These are phyloP conservation scores for Rhynchosporium secalis DNA, from an alignment of 2,329 filamentous ascomycete genomes.

Conservation along the genomic window DNA sequence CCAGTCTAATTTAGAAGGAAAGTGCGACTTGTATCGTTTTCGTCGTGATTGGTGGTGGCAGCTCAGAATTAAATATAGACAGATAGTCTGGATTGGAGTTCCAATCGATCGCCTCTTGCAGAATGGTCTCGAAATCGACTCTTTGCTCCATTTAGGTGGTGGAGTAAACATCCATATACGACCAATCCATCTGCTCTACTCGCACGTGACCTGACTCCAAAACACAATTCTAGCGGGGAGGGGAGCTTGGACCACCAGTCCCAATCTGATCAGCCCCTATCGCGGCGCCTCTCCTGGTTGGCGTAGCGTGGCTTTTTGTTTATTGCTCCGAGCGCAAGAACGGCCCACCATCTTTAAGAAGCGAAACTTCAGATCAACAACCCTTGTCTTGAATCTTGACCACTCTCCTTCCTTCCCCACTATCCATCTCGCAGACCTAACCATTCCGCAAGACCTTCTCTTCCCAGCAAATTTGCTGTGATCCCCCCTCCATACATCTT, in stretches of 20 bases:
- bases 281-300: slow-evolving; percentile 17
- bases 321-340: slow-evolving; percentile 25
- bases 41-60: background rate
- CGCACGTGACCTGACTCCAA: background rate
- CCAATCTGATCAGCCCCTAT: slow-evolving; percentile 12
- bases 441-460: slow-evolving; percentile 27
- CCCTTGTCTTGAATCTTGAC: slow-evolving; percentile 21
- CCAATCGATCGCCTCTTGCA: background rate
- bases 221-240: background rate
- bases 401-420: slow-evolving; percentile 31
- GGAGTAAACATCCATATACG: background rate
- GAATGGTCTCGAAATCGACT: background rate
- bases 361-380: slow-evolving; percentile 30
- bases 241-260: slow-evolving; percentile 27
- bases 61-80: background rate
- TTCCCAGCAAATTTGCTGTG: slow-evolving; percentile 31
- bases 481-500: slow-evolving; percentile 24
- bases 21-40: too few relatives aligned
- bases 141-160: background rate
- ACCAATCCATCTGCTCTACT: background rate
- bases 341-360: slow-evolving; percentile 22
- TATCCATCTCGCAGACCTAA: slow-evolving; percentile 24
- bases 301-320: slow-evolving; percentile 23
- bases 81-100: background rate
- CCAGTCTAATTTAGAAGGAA: background rate